Evolutionary conservation across 306 rosid species (phyloP).

Genomic region (Begonia peltatifolia): DNA sequence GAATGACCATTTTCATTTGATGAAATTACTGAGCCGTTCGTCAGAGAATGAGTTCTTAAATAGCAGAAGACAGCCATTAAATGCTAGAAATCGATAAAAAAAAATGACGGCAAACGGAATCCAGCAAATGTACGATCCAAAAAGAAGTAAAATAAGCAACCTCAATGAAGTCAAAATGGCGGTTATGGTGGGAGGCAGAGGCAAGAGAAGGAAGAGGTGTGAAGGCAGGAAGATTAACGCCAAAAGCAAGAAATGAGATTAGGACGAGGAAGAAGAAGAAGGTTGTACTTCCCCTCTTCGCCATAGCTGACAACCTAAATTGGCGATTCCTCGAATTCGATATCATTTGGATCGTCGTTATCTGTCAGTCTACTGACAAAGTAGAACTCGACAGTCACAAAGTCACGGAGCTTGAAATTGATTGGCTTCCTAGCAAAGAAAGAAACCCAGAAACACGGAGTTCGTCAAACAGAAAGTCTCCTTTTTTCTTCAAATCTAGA

Average conservation of each 20-base stretch:
- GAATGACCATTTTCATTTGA: no score
- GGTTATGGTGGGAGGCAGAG: conserved; percentile 11
- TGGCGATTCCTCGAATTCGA: background rate
- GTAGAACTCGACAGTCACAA: no score
- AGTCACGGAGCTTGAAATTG: no score
- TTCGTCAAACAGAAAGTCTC: no score
- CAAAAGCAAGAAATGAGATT: conserved; percentile 23
- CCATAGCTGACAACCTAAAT: conserved; percentile 42
- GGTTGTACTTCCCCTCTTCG: conserved; percentile 22
- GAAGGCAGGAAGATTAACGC: conserved; percentile 36
- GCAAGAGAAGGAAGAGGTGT: conserved; percentile 44
- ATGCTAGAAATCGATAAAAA: no score
- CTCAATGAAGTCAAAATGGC: conserved; percentile 11
- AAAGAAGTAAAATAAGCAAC: conserved; percentile 11
- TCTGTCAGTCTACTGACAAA: no score
- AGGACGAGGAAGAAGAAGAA: conserved; percentile 32
- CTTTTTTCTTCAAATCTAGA: no score
- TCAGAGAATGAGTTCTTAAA: background rate
- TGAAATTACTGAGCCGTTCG: background rate
- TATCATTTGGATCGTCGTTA: background rate
- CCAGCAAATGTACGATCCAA: background rate
- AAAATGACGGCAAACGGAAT: background rate
- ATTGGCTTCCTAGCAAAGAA: no score
- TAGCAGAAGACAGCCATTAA: background rate
- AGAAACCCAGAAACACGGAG: no score